Evolutionary conservation across 2,329 filamentous ascomycete species (phyloP).

Genomic region (Ciborinia camelliae): DNA sequence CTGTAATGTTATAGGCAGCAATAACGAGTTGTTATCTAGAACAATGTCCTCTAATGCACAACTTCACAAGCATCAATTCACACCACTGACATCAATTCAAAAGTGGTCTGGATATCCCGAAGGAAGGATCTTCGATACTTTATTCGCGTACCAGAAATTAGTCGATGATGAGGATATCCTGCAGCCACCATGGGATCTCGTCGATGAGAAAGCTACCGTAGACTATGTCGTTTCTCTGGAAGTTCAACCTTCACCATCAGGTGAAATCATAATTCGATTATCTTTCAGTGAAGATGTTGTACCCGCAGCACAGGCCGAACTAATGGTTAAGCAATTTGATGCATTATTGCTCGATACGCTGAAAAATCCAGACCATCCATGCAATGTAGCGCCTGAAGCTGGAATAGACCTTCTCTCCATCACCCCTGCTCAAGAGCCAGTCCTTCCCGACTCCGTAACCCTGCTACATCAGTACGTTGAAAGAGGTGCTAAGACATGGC

Average conservation of each 20-base stretch:
- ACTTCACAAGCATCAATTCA: slow-evolving; percentile 67
- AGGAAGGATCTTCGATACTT: slow-evolving; percentile 72
- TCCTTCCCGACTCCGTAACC: slow-evolving; percentile 52
- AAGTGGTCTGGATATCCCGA: slow-evolving; percentile 64
- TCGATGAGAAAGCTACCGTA: slow-evolving; percentile 64
- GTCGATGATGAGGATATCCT: slow-evolving; percentile 28
- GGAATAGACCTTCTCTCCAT: slow-evolving; percentile 57
- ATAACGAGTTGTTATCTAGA: slow-evolving; percentile 53
- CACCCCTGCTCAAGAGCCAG: slow-evolving; percentile 55
- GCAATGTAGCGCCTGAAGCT: slow-evolving; percentile 26
- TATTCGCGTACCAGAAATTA: slow-evolving; percentile 77
- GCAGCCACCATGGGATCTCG: slow-evolving; percentile 52
- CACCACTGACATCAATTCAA: slow-evolving; percentile 68
- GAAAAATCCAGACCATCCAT: slow-evolving; percentile 43
- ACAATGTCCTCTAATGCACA: slow-evolving; percentile 65
- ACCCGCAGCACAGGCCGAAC: slow-evolving; percentile 61
- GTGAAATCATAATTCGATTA: slow-evolving; percentile 57
- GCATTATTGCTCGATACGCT: slow-evolving; percentile 59
- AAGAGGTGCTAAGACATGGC: slow-evolving; percentile 50
- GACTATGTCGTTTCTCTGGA: slow-evolving; percentile 83
- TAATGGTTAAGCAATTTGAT: slow-evolving; percentile 72
- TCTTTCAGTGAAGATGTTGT: slow-evolving; percentile 64
- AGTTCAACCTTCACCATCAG: slow-evolving; percentile 54
- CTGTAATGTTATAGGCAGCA: slow-evolving; percentile 52
- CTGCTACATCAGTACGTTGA: slow-evolving; percentile 81